Evolutionary conservation across 1,284 basidiomycete species (phyloP), one percentile per base, ranked within the genome.

Genomic region (Austropuccinia psidii): DNA sequence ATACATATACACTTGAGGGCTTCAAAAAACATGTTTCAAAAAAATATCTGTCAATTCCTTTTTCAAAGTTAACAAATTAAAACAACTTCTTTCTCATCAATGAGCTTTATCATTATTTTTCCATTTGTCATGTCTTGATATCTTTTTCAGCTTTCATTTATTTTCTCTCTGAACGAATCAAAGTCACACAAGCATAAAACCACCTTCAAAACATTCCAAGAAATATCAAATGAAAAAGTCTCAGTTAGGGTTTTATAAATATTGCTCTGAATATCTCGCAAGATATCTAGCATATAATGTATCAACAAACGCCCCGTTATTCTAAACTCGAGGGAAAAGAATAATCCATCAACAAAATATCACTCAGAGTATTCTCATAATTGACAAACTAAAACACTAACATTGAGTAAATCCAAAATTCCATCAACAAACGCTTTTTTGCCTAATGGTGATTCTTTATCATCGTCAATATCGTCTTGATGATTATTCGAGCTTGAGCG

Each of bases 241-340:
- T n/a, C 9, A 17, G 21, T 57, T 31, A 11, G 29, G 54, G 52
- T 29, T 35, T 68, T 41, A 68, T 31, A 68, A 57, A 52, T 68
- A 68, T 45, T 57, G 37, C 41, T 68, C 66, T 29, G 66, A 49
- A 57, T 68, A 57, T 29, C 66, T 37, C n/a, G 66, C 66, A 29
- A 68, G 31, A 39, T 68, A 68, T 37, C 66, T 24, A 52, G 66
- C 66, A 57, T 68, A 68, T 24, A 68, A 43, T 11, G 37, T 68
- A 33, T 68, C 66, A n/a, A 68, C 66, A 68, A 68, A 68, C 52
- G 66, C 52, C 19, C 24, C 50, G 24, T 68, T 55, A 55, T 39
- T 68, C 66, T 68, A 24, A 27, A 19, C n/a, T 2, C 50, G 24
- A n/a, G 47, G 19, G 13, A 19, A 65, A 65, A 35, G 29, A 50